Evolutionary conservation across 1,284 basidiomycete species (phyloP).

Genomic region (Rhodotorula sp.): DNA sequence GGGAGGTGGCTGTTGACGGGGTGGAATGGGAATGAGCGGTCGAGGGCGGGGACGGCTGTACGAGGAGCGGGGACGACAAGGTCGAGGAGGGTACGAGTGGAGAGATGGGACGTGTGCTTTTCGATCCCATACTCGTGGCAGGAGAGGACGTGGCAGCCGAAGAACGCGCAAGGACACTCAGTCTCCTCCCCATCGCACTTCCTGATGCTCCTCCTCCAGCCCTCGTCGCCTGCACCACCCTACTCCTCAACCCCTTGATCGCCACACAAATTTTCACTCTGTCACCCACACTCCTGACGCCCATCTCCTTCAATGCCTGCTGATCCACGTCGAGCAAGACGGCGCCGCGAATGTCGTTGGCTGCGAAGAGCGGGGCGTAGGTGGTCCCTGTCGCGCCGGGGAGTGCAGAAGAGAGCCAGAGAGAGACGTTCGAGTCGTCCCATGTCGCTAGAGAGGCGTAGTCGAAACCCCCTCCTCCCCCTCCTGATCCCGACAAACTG

Average conservation of each 20-base stretch:
- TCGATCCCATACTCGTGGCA: too few species aligned
- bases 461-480: conserved; percentile 12
- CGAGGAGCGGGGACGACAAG: background rate
- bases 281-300: conserved; percentile 79
- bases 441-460: conserved; percentile 35
- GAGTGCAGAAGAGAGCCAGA: conserved; percentile 40
- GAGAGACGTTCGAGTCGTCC: conserved; percentile 40
- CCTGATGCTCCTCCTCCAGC: background rate
- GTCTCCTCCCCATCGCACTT: background rate
- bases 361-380: conserved; percentile 72
- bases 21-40: too few species aligned
- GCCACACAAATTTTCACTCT: conserved; percentile 78
- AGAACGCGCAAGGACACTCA: background rate
- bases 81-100: conserved; percentile 9
- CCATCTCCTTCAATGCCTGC: conserved; percentile 79
- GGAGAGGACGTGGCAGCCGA: too few species aligned
- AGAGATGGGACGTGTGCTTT: too few species aligned
- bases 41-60: background rate
- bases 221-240: conserved; percentile 4
- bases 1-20: background rate
- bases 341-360: conserved; percentile 83
- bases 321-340: conserved; percentile 86
- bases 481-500: background rate
- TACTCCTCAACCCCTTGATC: conserved; percentile 67
- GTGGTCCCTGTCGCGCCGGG: conserved; percentile 49